A percentile compares a stretch with the other conserved stretches of the same genome.
Evolutionary conservation across 1,284 basidiomycete genomes (phyloP).

Genomic region (Moesziomyces parantarcticus): DNA sequence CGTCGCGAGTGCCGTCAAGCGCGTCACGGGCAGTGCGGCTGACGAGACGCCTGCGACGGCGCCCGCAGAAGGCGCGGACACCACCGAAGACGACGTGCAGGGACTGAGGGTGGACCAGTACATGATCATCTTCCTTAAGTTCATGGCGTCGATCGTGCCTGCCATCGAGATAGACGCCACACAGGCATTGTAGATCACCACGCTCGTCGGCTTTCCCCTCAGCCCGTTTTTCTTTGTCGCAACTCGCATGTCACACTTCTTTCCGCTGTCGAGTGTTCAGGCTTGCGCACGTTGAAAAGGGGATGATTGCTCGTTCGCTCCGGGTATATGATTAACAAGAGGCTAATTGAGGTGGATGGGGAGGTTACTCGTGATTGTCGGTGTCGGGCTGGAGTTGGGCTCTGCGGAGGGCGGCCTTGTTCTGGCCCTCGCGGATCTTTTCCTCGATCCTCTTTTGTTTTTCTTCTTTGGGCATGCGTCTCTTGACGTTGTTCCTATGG

Average conservation of each 20-base stretch:
- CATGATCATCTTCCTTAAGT: slow-evolving; percentile 67
- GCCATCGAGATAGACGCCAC: slow-evolving; percentile 67
- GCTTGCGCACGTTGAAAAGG: neutral
- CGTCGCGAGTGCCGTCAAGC: slow-evolving; percentile 75
- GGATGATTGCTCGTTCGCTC: slow-evolving; percentile 18
- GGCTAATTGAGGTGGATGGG: no score
- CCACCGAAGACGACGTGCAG: slow-evolving; percentile 39
- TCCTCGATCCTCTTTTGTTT: slow-evolving; percentile 12
- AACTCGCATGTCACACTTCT: neutral
- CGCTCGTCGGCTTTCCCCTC: neutral
- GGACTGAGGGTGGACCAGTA: slow-evolving; percentile 65
- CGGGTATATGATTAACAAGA: slow-evolving; percentile 11
- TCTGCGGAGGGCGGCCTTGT: neutral
- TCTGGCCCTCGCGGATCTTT: slow-evolving; percentile 7
- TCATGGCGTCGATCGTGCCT: slow-evolving; percentile 65
- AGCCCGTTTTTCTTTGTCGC: neutral
- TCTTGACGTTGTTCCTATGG: slow-evolving; percentile 33
- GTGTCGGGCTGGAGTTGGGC: neutral
- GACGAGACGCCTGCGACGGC: neutral
- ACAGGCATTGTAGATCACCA: slow-evolving; percentile 39
- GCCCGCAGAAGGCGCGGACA: slow-evolving; percentile 3
- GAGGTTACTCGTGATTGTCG: neutral
- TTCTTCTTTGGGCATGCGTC: slow-evolving; percentile 9
- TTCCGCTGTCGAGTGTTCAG: no score
- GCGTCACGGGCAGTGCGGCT: slow-evolving; percentile 73